A percentile compares a stretch with the other conserved stretches of the same genome.
Conservation (phyloP, 768 basidiomycete species). For the Pholiota conissans region DNA sequence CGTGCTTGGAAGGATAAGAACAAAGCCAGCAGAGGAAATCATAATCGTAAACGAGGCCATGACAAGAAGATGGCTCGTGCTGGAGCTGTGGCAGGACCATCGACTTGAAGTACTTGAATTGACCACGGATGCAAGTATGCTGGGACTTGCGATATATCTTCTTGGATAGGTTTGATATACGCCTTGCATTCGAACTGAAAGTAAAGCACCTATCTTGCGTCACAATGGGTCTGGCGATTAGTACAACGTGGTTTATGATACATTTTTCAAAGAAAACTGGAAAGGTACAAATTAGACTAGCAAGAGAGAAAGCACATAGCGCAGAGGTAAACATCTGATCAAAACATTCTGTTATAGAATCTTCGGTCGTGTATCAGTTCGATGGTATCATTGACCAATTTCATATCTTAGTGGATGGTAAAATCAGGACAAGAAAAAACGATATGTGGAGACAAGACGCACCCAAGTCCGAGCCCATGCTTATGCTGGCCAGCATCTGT, state of each 20-base stretch:
- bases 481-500: slow-evolving; percentile 52
- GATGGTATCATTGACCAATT: slow-evolving; percentile 60
- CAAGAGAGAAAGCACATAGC: background rate
- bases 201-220: too few relatives aligned
- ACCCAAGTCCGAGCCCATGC: slow-evolving; percentile 67
- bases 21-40: slow-evolving; percentile 72
- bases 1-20: slow-evolving; percentile 77
- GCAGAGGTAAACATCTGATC: background rate
- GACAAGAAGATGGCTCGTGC: slow-evolving; percentile 85
- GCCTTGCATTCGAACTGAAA: too few relatives aligned
- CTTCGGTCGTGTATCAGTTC: slow-evolving; percentile 61
- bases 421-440: background rate
- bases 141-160: too few relatives aligned
- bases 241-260: too few relatives aligned
- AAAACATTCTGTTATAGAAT: slow-evolving; percentile 51
- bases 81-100: slow-evolving; percentile 39
- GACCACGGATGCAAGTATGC: background rate
- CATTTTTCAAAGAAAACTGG: background rate
- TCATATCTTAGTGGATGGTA: slow-evolving; percentile 42
- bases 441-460: slow-evolving; percentile 22
- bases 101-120: background rate
- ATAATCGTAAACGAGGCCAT: slow-evolving; percentile 78
- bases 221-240: too few relatives aligned
- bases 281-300: background rate
- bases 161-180: too few relatives aligned